Conservation (phyloP, 306 rosid species). For the Corylus avellana region DNA sequence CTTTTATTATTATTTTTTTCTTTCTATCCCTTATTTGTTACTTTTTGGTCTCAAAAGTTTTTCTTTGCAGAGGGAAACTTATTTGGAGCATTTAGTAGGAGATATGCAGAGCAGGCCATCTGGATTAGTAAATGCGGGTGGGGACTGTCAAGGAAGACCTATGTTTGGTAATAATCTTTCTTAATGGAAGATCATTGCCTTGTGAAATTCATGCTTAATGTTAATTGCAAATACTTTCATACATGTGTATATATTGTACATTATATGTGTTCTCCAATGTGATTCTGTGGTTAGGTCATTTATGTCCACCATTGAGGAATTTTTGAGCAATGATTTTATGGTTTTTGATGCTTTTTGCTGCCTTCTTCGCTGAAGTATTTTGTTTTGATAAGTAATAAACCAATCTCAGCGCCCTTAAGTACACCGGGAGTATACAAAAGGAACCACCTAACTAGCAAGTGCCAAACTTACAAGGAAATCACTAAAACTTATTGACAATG, state of each 20-base stretch:
- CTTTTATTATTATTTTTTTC: background rate
- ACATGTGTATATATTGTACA: background rate
- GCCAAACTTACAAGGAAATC: too few species aligned
- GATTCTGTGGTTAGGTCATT: background rate
- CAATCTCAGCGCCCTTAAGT: too few species aligned
- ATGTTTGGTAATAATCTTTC: slow-evolving; percentile 44
- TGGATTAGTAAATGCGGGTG: slow-evolving; percentile 24
- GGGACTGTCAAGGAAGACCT: slow-evolving; percentile 40
- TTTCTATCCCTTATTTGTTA: slow-evolving; percentile 5
- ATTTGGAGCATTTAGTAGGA: slow-evolving; percentile 58
- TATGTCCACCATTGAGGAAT: background rate
- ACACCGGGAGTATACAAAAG: too few species aligned
- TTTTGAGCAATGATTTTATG: background rate
- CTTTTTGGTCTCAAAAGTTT: slow-evolving; percentile 23
- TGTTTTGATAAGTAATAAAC: too few species aligned
- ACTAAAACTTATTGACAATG: too few species aligned
- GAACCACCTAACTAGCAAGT: too few species aligned
- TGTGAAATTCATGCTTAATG: background rate
- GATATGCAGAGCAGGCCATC: slow-evolving; percentile 48
- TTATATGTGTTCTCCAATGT: background rate
- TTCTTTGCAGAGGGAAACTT: slow-evolving; percentile 53
- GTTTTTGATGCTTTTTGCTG: background rate
- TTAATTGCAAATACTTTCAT: background rate
- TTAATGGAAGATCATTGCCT: slow-evolving; percentile 15
- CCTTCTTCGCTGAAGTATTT: background rate